phyloP scores from a whole-genome alignment of 768 basidiomycete genomes.

The Royoungia palumana region DNA sequence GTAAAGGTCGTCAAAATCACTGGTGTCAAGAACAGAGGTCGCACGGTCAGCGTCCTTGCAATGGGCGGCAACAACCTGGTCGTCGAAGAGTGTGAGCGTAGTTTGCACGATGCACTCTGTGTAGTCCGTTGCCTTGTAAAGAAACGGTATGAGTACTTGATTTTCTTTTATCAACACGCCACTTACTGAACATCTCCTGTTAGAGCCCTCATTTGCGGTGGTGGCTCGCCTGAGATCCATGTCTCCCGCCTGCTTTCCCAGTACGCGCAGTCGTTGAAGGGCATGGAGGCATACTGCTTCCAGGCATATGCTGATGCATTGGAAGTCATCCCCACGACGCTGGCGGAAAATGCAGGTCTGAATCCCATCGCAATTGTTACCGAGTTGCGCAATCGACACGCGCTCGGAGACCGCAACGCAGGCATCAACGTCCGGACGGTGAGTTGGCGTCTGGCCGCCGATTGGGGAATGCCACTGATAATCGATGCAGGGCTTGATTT shows the following conservation, averaged over 20 bases:
- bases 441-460: constrained; percentile 18
- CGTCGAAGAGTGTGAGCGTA: constrained; percentile 94
- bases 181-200: constrained; percentile 2
- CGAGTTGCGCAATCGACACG: constrained; percentile 94
- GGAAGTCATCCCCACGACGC: constrained; percentile 95
- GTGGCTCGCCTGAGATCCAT: constrained; percentile 97
- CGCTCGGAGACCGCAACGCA: constrained; percentile 88
- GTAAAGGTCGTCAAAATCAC: constrained; percentile 93
- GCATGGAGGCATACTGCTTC: constrained; percentile 99
- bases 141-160: constrained; percentile 68
- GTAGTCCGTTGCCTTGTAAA: constrained; percentile 98
- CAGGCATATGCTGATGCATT: constrained; percentile 97
- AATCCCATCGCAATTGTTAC: constrained; percentile 99
- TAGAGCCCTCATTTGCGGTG: constrained; percentile 91
- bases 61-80: constrained; percentile 92
- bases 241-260: constrained; percentile 89
- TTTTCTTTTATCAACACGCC: not conserved
- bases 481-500: constrained; percentile 76
- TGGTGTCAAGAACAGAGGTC: constrained; percentile 90
- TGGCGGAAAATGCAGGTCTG: constrained; percentile 97
- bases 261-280: constrained; percentile 88
- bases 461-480: constrained; percentile 4
- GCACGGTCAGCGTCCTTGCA: constrained; percentile 93
- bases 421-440: constrained; percentile 99
- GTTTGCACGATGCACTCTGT: constrained; percentile 97